Percentiles rank a stretch among this genome's conserved stretches.
phyloP scores from a whole-genome alignment of 1,139 yeast species.

The Kurtzmaniella quercitrusa region DNA sequence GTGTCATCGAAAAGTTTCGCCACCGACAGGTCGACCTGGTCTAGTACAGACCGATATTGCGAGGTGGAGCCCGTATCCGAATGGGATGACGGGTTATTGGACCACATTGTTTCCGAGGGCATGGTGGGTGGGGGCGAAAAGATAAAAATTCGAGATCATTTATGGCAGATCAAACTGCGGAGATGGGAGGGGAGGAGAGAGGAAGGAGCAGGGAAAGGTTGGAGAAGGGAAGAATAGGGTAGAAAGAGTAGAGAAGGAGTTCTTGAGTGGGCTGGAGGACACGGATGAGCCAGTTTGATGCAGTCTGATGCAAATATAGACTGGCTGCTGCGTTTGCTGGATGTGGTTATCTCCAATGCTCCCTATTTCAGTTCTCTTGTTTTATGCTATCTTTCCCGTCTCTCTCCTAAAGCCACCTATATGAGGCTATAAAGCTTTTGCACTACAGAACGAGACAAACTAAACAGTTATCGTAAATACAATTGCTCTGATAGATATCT shows the following conservation, averaged over 20 bases:
- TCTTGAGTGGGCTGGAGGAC: too few relatives aligned
- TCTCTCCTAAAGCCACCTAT: too few relatives aligned
- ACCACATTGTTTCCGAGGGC: slow-evolving; percentile 39
- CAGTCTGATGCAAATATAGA: too few relatives aligned
- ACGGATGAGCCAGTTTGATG: too few relatives aligned
- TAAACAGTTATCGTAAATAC: too few relatives aligned
- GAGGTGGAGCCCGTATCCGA: slow-evolving; percentile 19
- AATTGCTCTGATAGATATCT: too few relatives aligned
- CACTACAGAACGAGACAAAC: too few relatives aligned
- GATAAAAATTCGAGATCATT: background rate
- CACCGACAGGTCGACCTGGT: slow-evolving; percentile 44
- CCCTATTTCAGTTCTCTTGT: too few relatives aligned
- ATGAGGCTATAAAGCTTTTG: too few relatives aligned
- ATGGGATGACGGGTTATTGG: slow-evolving; percentile 25
- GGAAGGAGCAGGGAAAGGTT: background rate
- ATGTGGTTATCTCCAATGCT: too few relatives aligned
- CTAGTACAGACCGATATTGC: slow-evolving; percentile 31
- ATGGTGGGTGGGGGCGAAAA: slow-evolving; percentile 7
- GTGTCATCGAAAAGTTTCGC: slow-evolving; percentile 34
- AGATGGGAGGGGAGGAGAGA: slow-evolving; percentile 1
- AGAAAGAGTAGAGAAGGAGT: background rate
- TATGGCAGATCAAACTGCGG: slow-evolving; percentile 7
- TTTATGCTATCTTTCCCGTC: too few relatives aligned
- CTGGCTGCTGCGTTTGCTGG: too few relatives aligned
- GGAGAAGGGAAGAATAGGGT: background rate